Conservation (phyloP, 2,329 filamentous ascomycete genomes). For the Myotisia sp. region DNA sequence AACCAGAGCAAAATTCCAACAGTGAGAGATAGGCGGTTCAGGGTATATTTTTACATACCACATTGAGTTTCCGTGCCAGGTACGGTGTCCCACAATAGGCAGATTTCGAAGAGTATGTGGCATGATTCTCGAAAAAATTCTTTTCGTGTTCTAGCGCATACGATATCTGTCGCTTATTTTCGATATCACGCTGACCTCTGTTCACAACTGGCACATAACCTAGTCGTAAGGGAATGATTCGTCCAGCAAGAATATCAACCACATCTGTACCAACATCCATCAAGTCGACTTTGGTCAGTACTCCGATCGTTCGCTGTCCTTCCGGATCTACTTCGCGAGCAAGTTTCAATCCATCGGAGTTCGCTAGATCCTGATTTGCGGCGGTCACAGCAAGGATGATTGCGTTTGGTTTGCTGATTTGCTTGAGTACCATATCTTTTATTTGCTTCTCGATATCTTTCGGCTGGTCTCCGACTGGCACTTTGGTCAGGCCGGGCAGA, state of each 20-base stretch:
- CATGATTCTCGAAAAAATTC: slow-evolving; percentile 96
- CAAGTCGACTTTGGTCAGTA: slow-evolving; percentile 94
- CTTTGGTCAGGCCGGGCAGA: slow-evolving; percentile 89
- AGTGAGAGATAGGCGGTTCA: not conserved
- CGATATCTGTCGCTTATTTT: slow-evolving; percentile 91
- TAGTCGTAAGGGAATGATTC: slow-evolving; percentile 86
- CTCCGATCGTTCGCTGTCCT: slow-evolving; percentile 93
- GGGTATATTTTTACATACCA: slow-evolving; percentile 34
- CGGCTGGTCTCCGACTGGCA: slow-evolving; percentile 90
- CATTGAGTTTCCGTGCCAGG: slow-evolving; percentile 86
- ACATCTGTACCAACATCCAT: slow-evolving; percentile 99
- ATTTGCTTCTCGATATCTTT: slow-evolving; percentile 96
- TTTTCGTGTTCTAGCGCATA: slow-evolving; percentile 85
- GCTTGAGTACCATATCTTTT: slow-evolving; percentile 94
- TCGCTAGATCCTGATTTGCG: slow-evolving; percentile 94
- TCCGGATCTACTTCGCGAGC: slow-evolving; percentile 94
- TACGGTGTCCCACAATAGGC: slow-evolving; percentile 98
- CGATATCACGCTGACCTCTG: slow-evolving; percentile 92
- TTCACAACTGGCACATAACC: slow-evolving; percentile 98
- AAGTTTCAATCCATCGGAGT: slow-evolving; percentile 93
- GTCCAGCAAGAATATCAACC: slow-evolving; percentile 92
- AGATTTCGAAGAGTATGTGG: slow-evolving; percentile 96
- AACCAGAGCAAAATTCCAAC: not conserved
- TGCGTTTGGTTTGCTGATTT: slow-evolving; percentile 95
- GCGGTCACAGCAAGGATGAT: slow-evolving; percentile 95